Evolutionary conservation across 495 filamentous ascomycete species (phyloP).

Genomic region (Penicillium egyptiacum): DNA sequence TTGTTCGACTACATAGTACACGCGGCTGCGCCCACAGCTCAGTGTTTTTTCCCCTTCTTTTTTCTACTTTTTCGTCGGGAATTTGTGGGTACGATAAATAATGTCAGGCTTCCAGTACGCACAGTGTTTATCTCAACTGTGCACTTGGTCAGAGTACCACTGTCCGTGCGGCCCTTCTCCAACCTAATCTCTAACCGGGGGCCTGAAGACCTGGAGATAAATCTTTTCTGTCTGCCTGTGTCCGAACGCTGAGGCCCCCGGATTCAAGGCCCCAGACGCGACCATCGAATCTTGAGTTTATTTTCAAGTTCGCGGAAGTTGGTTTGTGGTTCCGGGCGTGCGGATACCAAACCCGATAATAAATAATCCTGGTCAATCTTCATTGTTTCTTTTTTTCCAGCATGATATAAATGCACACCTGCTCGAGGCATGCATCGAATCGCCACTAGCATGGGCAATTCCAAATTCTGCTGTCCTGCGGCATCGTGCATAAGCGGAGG

Average conservation of each 20-base stretch:
- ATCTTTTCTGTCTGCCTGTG: slow-evolving; percentile 3
- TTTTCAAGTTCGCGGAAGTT: slow-evolving; percentile 16
- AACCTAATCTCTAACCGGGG: slow-evolving; percentile 17
- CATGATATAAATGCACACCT: neutral
- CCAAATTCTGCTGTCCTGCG: neutral
- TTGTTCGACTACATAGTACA: neutral
- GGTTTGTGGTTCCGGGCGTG: neutral
- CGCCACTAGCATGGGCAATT: neutral
- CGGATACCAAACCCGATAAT: neutral
- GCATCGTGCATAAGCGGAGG: slow-evolving; percentile 12
- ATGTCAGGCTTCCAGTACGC: neutral
- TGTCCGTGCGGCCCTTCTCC: slow-evolving; percentile 13
- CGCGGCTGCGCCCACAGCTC: neutral
- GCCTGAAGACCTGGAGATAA: slow-evolving; percentile 5
- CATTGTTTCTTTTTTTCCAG: neutral
- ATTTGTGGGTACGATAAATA: neutral
- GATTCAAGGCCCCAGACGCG: slow-evolving; percentile 1
- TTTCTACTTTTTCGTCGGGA: neutral
- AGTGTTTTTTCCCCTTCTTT: neutral
- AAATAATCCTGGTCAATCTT: neutral
- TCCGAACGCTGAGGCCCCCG: neutral
- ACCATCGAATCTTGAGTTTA: slow-evolving; percentile 30
- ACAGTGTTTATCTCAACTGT: slow-evolving; percentile 6
- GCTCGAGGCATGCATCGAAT: neutral
- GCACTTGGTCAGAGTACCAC: slow-evolving; percentile 5